Evolutionary conservation across 805 yeast genomes (phyloP).

Genomic region (Monosporozyma solicola): DNA sequence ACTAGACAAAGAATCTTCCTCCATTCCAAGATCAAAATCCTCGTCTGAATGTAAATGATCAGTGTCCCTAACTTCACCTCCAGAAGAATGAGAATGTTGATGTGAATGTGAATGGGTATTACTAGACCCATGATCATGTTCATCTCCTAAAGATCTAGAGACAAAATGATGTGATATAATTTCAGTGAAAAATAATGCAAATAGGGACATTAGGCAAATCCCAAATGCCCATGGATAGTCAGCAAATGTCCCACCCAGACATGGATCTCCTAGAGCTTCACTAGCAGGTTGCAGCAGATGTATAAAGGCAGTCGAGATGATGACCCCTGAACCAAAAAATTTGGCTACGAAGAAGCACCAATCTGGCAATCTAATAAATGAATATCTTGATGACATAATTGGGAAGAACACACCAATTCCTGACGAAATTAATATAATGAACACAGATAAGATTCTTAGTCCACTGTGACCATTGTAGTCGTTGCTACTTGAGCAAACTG

Average conservation of each 20-base stretch:
- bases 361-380: conserved; percentile 49
- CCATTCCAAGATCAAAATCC: not conserved
- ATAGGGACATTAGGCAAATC: conserved; percentile 41
- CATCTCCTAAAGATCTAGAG: conserved; percentile 32
- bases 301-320: conserved; percentile 71
- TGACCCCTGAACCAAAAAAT: conserved; percentile 78
- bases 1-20: not conserved
- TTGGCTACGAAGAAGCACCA: conserved; percentile 61
- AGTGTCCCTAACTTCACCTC: not conserved
- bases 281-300: conserved; percentile 65
- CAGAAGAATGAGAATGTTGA: not conserved
- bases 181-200: conserved; percentile 41
- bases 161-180: conserved; percentile 39
- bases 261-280: conserved; percentile 43
- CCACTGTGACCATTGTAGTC: conserved; percentile 36
- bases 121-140: conserved; percentile 4
- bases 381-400: conserved; percentile 47
- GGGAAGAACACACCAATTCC: conserved; percentile 55
- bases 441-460: conserved; percentile 49
- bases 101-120: not conserved
- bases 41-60: not conserved
- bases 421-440: conserved; percentile 51
- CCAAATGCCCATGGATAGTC: conserved; percentile 53
- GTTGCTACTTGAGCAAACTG: conserved; percentile 32
- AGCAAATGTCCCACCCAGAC: conserved; percentile 54